A percentile compares a stretch with the other conserved stretches of the same genome.
Evolutionary conservation across 2,329 filamentous ascomycete species (phyloP).

Genomic region (Calonectria naviculata): DNA sequence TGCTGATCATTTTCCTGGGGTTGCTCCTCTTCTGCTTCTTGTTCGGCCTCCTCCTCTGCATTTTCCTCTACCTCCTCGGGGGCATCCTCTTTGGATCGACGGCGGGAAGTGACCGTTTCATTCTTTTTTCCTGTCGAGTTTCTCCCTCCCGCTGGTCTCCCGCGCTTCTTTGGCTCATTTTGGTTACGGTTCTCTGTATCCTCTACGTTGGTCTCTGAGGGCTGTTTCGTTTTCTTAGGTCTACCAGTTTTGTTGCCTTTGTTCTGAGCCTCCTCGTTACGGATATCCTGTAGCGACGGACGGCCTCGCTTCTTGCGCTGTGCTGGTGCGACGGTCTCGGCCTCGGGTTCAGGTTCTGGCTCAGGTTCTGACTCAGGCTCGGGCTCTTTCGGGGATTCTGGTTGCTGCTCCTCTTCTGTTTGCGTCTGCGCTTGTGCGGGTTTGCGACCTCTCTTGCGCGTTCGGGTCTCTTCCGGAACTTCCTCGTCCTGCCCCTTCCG

Average conservation of each 20-base stretch:
- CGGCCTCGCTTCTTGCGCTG: conserved; percentile 31
- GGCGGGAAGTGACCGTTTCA: not conserved
- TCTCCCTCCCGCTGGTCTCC: conserved; percentile 20
- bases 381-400: not conserved
- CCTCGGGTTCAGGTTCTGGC: conserved; percentile 2
- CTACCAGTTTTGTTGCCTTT: conserved; percentile 25
- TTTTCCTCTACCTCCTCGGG: conserved; percentile 15
- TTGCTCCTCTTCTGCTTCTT: conserved; percentile 6
- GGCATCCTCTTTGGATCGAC: not conserved
- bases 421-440: conserved; percentile 12
- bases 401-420: conserved; percentile 15
- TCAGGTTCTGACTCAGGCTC: conserved; percentile 23
- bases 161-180: conserved; percentile 26
- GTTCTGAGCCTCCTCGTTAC: conserved; percentile 24
- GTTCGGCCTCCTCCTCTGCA: conserved; percentile 8
- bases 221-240: conserved; percentile 22
- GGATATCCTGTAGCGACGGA: conserved; percentile 30
- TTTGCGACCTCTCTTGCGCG: conserved; percentile 29
- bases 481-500: conserved; percentile 17
- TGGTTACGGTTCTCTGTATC: conserved; percentile 21
- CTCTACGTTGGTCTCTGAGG: conserved; percentile 10
- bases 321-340: conserved; percentile 4
- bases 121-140: conserved; percentile 1
- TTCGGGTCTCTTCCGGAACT: conserved; percentile 15
- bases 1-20: conserved; percentile 13